A percentile compares a stretch with the other conserved stretches of the same genome.
These are phyloP conservation scores for Cystobasidium sp. DNA, from an alignment of 1,284 basidiomycete species.

Conservation along the genomic window DNA sequence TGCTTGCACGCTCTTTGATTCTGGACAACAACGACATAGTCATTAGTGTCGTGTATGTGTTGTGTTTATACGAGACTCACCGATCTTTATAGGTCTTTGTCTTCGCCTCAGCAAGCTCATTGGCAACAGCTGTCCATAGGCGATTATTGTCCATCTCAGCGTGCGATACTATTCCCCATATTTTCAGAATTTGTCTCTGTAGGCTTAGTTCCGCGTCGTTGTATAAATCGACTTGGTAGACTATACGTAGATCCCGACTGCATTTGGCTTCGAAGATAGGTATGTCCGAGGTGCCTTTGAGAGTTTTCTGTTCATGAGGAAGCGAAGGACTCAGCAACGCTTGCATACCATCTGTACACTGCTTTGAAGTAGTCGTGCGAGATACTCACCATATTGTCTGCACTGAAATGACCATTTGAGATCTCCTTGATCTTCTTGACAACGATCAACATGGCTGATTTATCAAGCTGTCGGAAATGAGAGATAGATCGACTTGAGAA, in stretches of 20 bases:
- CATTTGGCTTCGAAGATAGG: constrained; percentile 53
- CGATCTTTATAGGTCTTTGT: constrained; percentile 47
- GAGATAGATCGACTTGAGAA: constrained; percentile 14
- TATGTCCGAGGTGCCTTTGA: constrained; percentile 43
- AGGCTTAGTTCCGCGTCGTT: constrained; percentile 7
- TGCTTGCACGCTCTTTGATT: background rate
- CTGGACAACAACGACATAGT: background rate
- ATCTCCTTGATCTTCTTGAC: constrained; percentile 37
- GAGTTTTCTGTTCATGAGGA: constrained; percentile 3
- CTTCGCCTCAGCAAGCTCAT: constrained; percentile 30
- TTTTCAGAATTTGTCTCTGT: constrained; percentile 42
- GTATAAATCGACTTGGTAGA: constrained; percentile 49
- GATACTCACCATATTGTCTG: constrained; percentile 50
- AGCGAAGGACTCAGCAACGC: background rate
- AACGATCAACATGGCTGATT: constrained; percentile 2
- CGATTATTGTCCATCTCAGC: constrained; percentile 48
- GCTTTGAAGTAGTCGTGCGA: background rate
- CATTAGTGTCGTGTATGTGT: background rate
- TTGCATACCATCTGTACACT: too few relatives aligned
- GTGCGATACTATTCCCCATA: constrained; percentile 51
- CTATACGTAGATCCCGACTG: constrained; percentile 48
- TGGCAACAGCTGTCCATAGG: constrained; percentile 49
- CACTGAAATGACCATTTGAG: constrained; percentile 48
- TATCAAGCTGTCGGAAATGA: constrained; percentile 40
- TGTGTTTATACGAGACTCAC: constrained; percentile 42